These are phyloP conservation scores for Pichia californica DNA, from an alignment of 805 yeast genomes.

Conservation along the genomic window DNA sequence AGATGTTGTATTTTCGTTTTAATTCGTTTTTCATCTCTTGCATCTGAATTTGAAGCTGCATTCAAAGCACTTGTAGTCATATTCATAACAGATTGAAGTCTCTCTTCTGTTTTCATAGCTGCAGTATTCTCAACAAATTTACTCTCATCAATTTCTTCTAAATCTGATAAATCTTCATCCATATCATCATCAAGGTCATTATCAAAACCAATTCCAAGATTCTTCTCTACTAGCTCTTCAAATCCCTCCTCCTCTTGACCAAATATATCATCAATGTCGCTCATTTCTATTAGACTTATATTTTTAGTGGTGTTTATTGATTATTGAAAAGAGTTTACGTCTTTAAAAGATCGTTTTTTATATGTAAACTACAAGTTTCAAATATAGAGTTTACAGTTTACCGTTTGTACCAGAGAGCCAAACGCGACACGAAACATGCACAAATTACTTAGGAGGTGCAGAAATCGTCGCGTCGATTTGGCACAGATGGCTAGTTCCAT, in stretches of 20 bases:
- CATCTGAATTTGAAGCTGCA: neutral
- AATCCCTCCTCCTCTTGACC: conserved; percentile 19
- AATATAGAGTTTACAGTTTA: too few relatives aligned
- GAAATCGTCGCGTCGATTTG: too few relatives aligned
- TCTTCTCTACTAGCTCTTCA: conserved; percentile 15
- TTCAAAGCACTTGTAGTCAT: conserved; percentile 6
- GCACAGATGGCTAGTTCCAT: too few relatives aligned
- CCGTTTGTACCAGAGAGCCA: neutral
- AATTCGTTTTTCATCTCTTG: conserved; percentile 32
- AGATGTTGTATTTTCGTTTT: conserved; percentile 73
- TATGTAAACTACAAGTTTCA: too few relatives aligned
- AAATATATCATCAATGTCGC: conserved; percentile 13
- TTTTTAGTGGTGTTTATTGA: neutral
- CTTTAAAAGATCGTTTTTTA: too few relatives aligned
- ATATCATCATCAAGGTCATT: conserved; percentile 4
- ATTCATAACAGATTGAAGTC: conserved; percentile 5
- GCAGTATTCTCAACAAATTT: neutral
- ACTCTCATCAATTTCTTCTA: conserved; percentile 3
- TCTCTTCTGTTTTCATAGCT: conserved; percentile 3
- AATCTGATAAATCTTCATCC: conserved; percentile 7
- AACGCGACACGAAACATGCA: conserved; percentile 3
- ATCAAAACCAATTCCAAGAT: neutral
- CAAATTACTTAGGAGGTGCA: too few relatives aligned
- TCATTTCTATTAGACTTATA: neutral
- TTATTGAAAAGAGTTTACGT: neutral